Conservation (phyloP, 176 grass and related monocot species). For the Rhynchospora pubera region DNA sequence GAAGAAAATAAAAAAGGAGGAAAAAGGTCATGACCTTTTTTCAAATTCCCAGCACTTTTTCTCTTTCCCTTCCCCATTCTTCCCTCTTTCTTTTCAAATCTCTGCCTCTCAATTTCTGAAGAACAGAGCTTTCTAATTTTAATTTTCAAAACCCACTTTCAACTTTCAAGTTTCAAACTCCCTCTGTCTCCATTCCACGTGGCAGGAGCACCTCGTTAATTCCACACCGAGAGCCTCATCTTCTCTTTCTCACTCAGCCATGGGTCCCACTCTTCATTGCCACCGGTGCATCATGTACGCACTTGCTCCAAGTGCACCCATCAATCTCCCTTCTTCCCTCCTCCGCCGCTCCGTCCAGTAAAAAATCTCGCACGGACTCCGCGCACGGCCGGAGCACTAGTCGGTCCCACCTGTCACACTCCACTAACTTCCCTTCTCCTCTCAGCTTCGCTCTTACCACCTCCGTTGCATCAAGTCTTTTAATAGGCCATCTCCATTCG, state of each 20-base stretch:
- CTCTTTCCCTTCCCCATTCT: neutral
- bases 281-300: neutral
- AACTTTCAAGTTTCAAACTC: neutral
- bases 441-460: conserved; percentile 42
- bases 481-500: conserved; percentile 58
- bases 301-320: conserved; percentile 3
- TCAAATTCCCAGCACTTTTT: neutral
- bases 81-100: neutral
- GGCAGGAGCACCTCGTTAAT: neutral
- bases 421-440: conserved; percentile 19
- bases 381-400: conserved; percentile 54
- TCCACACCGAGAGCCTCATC: neutral
- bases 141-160: neutral
- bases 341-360: neutral
- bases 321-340: neutral
- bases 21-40: conserved; percentile 27
- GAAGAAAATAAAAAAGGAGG: conserved; percentile 22
- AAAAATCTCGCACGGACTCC: conserved; percentile 44
- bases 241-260: conserved; percentile 16
- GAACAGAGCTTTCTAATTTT: conserved; percentile 21
- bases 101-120: neutral
- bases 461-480: conserved; percentile 58
- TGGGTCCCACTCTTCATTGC: conserved; percentile 13
- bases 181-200: neutral
- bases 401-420: conserved; percentile 45